Percentiles rank a stretch among this genome's conserved stretches.
Evolutionary conservation across 2,329 filamentous ascomycete species (phyloP).

Genomic region (Colletotrichum zoysiae): DNA sequence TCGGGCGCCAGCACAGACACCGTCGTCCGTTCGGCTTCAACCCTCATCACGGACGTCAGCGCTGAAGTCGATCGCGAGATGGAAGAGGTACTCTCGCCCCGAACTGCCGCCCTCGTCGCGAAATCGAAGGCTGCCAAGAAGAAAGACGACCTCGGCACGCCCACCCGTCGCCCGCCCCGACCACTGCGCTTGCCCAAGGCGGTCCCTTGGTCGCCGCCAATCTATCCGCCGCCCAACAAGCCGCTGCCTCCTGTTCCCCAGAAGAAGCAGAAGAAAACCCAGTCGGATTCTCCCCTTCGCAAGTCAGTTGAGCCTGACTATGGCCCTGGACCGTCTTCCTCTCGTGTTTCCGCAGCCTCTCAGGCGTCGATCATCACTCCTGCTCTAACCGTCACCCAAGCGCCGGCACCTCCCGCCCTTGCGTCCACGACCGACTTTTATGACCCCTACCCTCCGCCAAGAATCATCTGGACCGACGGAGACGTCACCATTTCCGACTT

Average conservation of each 20-base stretch:
- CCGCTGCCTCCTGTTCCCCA: conserved; percentile 30
- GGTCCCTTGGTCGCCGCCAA: conserved; percentile 18
- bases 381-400: background rate
- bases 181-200: conserved; percentile 21
- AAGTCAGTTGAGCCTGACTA: conserved; percentile 11
- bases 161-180: conserved; percentile 25
- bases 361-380: background rate
- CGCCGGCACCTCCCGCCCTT: conserved; percentile 5
- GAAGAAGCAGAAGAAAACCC: conserved; percentile 1
- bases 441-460: conserved; percentile 1
- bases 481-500: conserved; percentile 33
- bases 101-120: conserved; percentile 1
- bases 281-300: background rate
- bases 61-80: conserved; percentile 35
- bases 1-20: background rate
- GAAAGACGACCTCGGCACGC: conserved; percentile 21
- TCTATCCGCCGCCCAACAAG: conserved; percentile 30
- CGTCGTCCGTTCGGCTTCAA: conserved; percentile 23
- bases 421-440: background rate
- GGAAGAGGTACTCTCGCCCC: conserved; percentile 29
- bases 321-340: conserved; percentile 8
- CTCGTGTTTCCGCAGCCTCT: background rate
- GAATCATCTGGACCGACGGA: conserved; percentile 5
- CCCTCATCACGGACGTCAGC: conserved; percentile 35
- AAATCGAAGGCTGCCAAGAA: background rate